These are phyloP conservation scores for Anaeromyces robustus DNA, from an alignment of 192 early-diverging fungal species.

Conservation along the genomic window DNA sequence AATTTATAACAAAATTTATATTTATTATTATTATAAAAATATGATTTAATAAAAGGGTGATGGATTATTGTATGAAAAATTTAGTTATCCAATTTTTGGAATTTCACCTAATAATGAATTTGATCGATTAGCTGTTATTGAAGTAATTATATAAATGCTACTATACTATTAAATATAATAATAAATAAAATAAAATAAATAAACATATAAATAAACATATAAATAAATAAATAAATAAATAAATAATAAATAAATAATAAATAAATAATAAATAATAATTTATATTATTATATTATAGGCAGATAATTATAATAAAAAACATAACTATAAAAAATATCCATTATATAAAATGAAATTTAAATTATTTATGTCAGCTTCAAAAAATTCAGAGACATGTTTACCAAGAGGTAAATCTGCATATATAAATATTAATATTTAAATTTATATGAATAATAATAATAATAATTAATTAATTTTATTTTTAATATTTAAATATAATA, in stretches of 20 bases:
- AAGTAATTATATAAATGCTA: conserved; percentile 16
- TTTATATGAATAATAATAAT: too few relatives aligned
- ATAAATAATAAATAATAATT: not conserved
- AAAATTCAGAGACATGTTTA: conserved; percentile 49
- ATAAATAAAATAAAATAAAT: too few relatives aligned
- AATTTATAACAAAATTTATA: too few relatives aligned
- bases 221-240: conserved; percentile 18
- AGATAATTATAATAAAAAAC: conserved; percentile 17
- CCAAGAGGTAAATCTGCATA: conserved; percentile 28
- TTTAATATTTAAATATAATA: too few relatives aligned
- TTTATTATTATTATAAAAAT: not conserved
- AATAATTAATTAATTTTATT: too few relatives aligned
- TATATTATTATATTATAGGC: conserved; percentile 14
- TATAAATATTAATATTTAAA: not conserved
- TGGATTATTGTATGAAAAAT: conserved; percentile 27
- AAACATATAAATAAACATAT: too few relatives aligned
- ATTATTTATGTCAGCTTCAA: conserved; percentile 52
- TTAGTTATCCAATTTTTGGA: conserved; percentile 54
- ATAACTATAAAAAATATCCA: conserved; percentile 37
- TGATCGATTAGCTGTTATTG: conserved; percentile 2
- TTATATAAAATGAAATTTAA: conserved; percentile 55
- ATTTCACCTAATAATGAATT: conserved; percentile 18
- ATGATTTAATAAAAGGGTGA: conserved; percentile 26
- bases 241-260: not conserved
- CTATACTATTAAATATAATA: too few relatives aligned